Evolutionary conservation across 139 green algal genomes (phyloP), one percentile per base, ranked within the genome.

Genomic region (Auxenochlorella pyrenoidosa): DNA sequence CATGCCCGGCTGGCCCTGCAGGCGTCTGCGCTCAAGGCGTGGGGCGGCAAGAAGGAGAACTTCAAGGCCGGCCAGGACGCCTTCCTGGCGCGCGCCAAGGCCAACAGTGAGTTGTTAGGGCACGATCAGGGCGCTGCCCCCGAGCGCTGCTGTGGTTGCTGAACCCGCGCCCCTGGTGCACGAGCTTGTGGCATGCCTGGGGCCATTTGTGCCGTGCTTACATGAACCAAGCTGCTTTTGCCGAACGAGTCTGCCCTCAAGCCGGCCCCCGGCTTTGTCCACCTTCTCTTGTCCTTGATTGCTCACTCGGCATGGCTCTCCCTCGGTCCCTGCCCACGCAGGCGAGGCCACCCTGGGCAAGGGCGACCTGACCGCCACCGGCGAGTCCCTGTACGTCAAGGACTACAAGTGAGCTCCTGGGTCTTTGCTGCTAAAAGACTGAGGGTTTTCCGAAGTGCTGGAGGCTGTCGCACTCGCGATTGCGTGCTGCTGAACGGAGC

Each of bases 11-110:
- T 30, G 4, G 3, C 58, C 34, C 43, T 78, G 75, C 96, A 98
- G 86, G 86, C 83, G 30, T 94, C 90, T 18, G 90, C 92, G 1
- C 91, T 97, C 59, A 94, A 96, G 84, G 91, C 93, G 4, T 97
- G 95, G 95, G 88, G 92, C 44, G 95, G 95, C 83, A 92, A 97
- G 90, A 59, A 88, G 65, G 92, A 91, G 54, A 95, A 96, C 84
- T 78, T 88, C 75, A 82, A 91, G 87, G 93, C 93, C 2, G 92
- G 83, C 15, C 90, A 94, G 86, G 89, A 94, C 40, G 91, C 91
- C 15, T 94, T 96, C 70, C 85, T 96, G 41, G 83, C 59, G 22
- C 90, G 94, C n/a, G 94, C 94, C 34, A 94, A 90, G 68, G 94
- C 91, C 84, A 96, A 96, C 90, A 89, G 85, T 75, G 78, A 81